Evolutionary conservation across 176 grass and related monocot genomes (phyloP), one percentile per base, ranked within the genome.

Genomic region (Triticum monococcum): DNA sequence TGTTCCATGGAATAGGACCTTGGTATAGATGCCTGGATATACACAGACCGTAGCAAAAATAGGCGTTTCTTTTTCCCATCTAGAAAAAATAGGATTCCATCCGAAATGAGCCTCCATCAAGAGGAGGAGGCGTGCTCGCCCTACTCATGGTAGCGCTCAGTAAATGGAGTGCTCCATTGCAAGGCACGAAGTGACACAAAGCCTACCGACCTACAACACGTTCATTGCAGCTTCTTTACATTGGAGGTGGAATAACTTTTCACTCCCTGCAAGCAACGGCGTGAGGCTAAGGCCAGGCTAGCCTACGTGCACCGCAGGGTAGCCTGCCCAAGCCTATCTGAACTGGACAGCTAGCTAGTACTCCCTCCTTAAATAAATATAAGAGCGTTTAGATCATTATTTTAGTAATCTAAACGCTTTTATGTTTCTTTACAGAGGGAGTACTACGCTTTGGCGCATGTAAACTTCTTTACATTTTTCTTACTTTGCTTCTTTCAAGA

Each of bases 81-180:
- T 57, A 71, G 9, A 28, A 5, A 66, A 79, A 77, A 90, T 83
- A 74, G 66, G 65, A 82, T 86, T 79, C 24, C 59, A 52, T 52
- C 48, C 14, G 50, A 11, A 57, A 56, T 33, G 60, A 26, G 80
- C 28, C 40, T 40, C 24, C 80, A 57, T 72, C 36, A 75, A 56
- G 52, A 64, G 31, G 56, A 83, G 40, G 65, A 83, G 72, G 40
- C 88, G 46, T 68, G 85, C 60, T 62, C n/a, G 40, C 40, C 62
- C 79, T 83, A 78, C 64, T 68, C 88, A 12, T 48, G 82, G 76
- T 81, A 60, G 63, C 38, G 84, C 26, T 45, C 66, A 79, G 28
- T 77, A 24, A 46, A 67, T 46, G 18, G 38, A 66, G 54, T 79
- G 40, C 72, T 79, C 56, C 84, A 72, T 83, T 83, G 41, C 88